phyloP scores from a whole-genome alignment of 1,284 basidiomycete species.

The Ustilago esculenta region DNA sequence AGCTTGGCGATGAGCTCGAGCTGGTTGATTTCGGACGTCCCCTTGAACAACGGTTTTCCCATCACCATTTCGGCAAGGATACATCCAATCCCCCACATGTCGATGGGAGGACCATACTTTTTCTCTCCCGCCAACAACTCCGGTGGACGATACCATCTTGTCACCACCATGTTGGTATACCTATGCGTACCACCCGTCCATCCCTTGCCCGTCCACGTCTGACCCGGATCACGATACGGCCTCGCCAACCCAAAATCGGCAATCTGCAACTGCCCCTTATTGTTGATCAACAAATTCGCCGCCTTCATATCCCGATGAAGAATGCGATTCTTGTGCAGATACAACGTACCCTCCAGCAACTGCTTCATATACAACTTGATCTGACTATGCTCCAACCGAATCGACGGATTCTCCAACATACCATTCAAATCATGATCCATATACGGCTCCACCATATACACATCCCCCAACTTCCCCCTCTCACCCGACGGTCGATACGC shows the following conservation, averaged over 20 bases:
- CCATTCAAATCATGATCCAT: slow-evolving; percentile 99
- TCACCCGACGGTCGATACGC: slow-evolving; percentile 70
- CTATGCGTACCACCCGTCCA: slow-evolving; percentile 66
- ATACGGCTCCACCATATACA: slow-evolving; percentile 98
- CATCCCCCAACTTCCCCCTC: slow-evolving; percentile 71
- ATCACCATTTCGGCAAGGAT: slow-evolving; percentile 96
- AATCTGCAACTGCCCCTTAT: slow-evolving; percentile 71
- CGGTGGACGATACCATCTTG: slow-evolving; percentile 96
- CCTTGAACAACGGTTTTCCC: slow-evolving; percentile 85
- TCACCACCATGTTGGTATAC: slow-evolving; percentile 99
- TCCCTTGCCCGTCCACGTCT: slow-evolving; percentile 52
- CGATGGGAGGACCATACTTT: slow-evolving; percentile 89
- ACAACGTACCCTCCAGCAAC: slow-evolving; percentile 90
- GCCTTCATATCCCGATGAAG: slow-evolving; percentile 99
- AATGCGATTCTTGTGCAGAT: slow-evolving; percentile 96
- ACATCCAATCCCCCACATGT: slow-evolving; percentile 99
- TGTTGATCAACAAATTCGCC: slow-evolving; percentile 93
- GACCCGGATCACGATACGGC: slow-evolving; percentile 63
- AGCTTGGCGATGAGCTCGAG: slow-evolving; percentile 86
- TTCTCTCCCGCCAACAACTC: slow-evolving; percentile 89
- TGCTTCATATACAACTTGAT: slow-evolving; percentile 98
- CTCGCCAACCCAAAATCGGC: slow-evolving; percentile 97
- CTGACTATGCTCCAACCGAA: slow-evolving; percentile 68
- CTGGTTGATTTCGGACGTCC: slow-evolving; percentile 88
- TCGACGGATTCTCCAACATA: slow-evolving; percentile 73